phyloP scores from a whole-genome alignment of 2,329 filamentous ascomycete genomes.

The Coniochaeta ligniaria region DNA sequence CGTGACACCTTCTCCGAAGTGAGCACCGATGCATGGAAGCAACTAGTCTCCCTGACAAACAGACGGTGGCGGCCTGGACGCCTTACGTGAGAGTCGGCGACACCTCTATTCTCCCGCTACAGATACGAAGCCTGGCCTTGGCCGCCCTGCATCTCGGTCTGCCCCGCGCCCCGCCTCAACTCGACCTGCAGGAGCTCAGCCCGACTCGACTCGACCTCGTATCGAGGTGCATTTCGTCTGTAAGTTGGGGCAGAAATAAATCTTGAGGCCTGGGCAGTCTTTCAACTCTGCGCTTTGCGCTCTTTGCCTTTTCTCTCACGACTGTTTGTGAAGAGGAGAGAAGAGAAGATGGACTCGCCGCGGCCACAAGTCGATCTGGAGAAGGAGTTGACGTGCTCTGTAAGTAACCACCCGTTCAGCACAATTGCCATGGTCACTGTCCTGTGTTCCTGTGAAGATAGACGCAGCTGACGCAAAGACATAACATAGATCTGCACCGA shows the following conservation, averaged over 20 bases:
- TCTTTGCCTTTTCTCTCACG: no score
- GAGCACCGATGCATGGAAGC: background rate
- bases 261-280: background rate
- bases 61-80: background rate
- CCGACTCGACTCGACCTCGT: background rate
- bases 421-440: no score
- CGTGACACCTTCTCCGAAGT: background rate
- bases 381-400: constrained; percentile 91
- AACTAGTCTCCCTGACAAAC: background rate
- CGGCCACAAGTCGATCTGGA: constrained; percentile 64
- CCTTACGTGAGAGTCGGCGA: background rate
- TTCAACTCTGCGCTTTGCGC: background rate
- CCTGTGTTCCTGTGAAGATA: no score
- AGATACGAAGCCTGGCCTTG: no score
- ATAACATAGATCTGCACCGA: constrained; percentile 99
- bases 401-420: no score
- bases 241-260: background rate
- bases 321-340: no score
- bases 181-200: background rate
- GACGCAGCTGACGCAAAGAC: no score
- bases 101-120: no score
- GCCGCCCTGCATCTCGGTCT: background rate
- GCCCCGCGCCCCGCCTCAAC: background rate
- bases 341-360: constrained; percentile 37
- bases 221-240: background rate